Conservation (phyloP, 164 flowering plant species). For the Magnolia changhungtana region DNA sequence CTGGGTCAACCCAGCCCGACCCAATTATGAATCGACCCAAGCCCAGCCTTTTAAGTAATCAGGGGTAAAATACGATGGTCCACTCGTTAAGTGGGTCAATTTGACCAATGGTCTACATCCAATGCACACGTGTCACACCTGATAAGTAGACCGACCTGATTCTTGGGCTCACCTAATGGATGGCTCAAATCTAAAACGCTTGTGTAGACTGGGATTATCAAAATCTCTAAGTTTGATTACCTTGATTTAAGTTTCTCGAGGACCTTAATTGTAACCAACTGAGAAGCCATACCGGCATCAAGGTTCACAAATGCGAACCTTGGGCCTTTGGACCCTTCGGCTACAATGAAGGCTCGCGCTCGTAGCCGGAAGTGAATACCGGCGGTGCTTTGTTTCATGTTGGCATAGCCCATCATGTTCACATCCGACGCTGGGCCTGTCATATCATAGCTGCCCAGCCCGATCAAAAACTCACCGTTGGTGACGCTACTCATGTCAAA, state of each 20-base stretch:
- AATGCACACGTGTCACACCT: no score
- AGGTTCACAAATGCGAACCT: slow-evolving; percentile 67
- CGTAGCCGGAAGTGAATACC: slow-evolving; percentile 62
- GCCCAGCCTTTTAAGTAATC: no score
- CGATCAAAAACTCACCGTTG: slow-evolving; percentile 48
- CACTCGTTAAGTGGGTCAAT: no score
- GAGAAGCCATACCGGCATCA: slow-evolving; percentile 74
- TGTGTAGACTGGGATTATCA: not conserved
- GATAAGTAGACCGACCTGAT: no score
- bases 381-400: slow-evolving; percentile 37
- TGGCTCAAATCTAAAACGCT: not conserved
- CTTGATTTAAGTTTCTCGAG: slow-evolving; percentile 51
- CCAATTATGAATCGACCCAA: no score
- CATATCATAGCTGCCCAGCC: slow-evolving; percentile 77
- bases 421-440: slow-evolving; percentile 78
- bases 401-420: slow-evolving; percentile 75
- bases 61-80: no score
- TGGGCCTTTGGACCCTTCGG: slow-evolving; percentile 22
- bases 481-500: not conserved
- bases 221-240: slow-evolving; percentile 16
- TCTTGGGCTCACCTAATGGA: no score
- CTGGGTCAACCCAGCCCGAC: no score
- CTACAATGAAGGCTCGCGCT: slow-evolving; percentile 55
- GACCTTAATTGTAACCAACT: slow-evolving; percentile 60
- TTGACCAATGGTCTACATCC: no score